Evolutionary conservation across 495 filamentous ascomycete genomes (phyloP).

Genomic region (Xeromyces bisporus): DNA sequence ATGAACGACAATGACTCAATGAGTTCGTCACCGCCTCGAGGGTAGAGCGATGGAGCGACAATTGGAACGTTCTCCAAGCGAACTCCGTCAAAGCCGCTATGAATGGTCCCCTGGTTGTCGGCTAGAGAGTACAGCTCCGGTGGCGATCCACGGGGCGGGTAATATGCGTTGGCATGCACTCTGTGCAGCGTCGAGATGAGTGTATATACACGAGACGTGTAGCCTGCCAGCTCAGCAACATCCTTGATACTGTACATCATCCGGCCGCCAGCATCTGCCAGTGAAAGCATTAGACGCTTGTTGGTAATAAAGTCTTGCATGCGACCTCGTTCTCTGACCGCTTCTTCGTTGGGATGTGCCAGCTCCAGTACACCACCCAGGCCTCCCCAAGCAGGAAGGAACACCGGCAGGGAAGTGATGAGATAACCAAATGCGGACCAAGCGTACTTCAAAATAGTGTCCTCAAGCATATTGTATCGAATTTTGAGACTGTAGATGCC

Average conservation of each 20-base stretch:
- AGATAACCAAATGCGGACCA: conserved; percentile 98
- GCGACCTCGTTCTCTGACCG: conserved; percentile 55
- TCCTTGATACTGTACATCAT: conserved; percentile 99
- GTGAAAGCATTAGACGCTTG: conserved; percentile 92
- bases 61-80: conserved; percentile 87
- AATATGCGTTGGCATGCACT: conserved; percentile 80
- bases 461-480: conserved; percentile 95
- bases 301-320: conserved; percentile 99
- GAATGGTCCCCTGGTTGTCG: conserved; percentile 81
- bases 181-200: conserved; percentile 88
- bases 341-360: conserved; percentile 20
- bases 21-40: conserved; percentile 79
- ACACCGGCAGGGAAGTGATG: conserved; percentile 79
- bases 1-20: conserved; percentile 74
- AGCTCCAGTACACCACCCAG: conserved; percentile 54
- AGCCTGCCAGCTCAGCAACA: conserved; percentile 85
- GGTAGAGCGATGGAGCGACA: conserved; percentile 63
- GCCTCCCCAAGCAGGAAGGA: conserved; percentile 90
- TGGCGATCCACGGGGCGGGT: conserved; percentile 42
- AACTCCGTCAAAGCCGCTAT: conserved; percentile 88
- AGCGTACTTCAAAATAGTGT: conserved; percentile 94
- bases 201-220: conserved; percentile 90
- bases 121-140: conserved; percentile 74
- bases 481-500: conserved; percentile 91
- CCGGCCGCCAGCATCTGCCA: conserved; percentile 87